Base-by-base conservation (phyloP, 768 basidiomycete species). In the Calocybe gangraenosa region DNA sequence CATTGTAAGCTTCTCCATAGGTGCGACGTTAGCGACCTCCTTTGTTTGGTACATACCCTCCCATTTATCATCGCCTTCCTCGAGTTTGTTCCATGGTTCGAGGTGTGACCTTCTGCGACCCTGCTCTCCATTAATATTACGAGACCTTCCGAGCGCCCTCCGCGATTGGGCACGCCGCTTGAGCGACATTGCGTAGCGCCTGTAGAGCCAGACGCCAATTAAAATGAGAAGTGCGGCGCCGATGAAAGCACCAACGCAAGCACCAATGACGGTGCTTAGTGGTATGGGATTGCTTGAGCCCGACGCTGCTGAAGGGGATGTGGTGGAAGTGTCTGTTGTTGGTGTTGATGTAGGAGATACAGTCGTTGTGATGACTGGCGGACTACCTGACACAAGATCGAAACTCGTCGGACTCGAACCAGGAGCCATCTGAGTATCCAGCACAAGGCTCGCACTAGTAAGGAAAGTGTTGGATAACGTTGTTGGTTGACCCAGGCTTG, bases 1-100 rank as follows among this genome's bases (percentile, higher is more conserved):
- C 79, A 83, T 80, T 30, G 73, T 80, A 44, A 82, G 73, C 54
- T 75, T 78, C 58, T 79, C 76, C 73, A 79, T 77, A 22, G 79
- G 71, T 2, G 68, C 71, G 6, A 75, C 65, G 37, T 64, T 61
- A 33, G 65, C 70, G 9, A 65, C 61, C 49, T 77, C 72, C 50
- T 68, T 71, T 45, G 69, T 66, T 44, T 71, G 65, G 47, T 65
- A 63, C 45, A 57, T 66, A n/a, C 65, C 72, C 43, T 75, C 72
- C 71, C 68, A 69, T 45, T 63, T 69, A 53, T 74, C 73, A 7
- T 71, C 73, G 6, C 62, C 67, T 14, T 81, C 79, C 8, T 73
- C 69, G 21, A 87, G 67, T 55, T 74, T 81, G 46, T 71, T 71
- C 82, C 84, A 87, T 3, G 70, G 59, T 46, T 79, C 75, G 15